These are phyloP conservation scores for Aspergillus transmontanensis DNA, from an alignment of 2,329 filamentous ascomycete genomes.

Conservation along the genomic window DNA sequence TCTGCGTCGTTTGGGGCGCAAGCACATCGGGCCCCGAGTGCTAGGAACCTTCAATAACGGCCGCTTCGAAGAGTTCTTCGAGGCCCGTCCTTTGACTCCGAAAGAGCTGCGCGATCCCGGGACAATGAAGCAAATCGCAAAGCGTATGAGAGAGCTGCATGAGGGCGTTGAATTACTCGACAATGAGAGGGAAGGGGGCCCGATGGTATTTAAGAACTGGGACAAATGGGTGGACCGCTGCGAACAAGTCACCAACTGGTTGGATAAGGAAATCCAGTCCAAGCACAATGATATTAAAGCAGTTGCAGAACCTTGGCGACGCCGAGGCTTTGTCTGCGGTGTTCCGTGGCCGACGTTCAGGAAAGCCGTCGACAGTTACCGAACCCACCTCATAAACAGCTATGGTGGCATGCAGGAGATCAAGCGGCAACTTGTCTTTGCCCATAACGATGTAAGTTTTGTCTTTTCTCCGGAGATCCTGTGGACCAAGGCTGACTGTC, in stretches of 20 bases:
- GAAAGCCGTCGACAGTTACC: constrained; percentile 73
- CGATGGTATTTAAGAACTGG: constrained; percentile 90
- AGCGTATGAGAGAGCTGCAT: constrained; percentile 95
- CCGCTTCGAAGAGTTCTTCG: constrained; percentile 91
- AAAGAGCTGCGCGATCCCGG: constrained; percentile 76
- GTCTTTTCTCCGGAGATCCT: not conserved
- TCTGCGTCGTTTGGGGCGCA: constrained; percentile 79
- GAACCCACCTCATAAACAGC: constrained; percentile 69
- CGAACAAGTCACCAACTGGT: constrained; percentile 54
- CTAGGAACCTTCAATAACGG: constrained; percentile 93
- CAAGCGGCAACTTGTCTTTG: constrained; percentile 79
- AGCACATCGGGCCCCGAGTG: constrained; percentile 89
- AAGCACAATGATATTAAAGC: constrained; percentile 47
- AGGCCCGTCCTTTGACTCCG: constrained; percentile 77
- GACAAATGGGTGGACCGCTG: constrained; percentile 79
- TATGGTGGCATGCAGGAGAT: constrained; percentile 70
- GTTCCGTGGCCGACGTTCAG: constrained; percentile 80
- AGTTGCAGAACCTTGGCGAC: constrained; percentile 62
- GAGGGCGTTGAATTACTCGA: constrained; percentile 86
- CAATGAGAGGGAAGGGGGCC: constrained; percentile 74
- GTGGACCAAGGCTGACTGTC: constrained; percentile 18
- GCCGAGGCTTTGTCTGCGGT: constrained; percentile 76
- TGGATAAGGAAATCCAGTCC: constrained; percentile 61
- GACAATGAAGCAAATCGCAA: constrained; percentile 90
- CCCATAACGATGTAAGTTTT: constrained; percentile 86